Evolutionary conservation across 257 asterid genomes (phyloP).

Genomic region (Nemophila menziesii): DNA sequence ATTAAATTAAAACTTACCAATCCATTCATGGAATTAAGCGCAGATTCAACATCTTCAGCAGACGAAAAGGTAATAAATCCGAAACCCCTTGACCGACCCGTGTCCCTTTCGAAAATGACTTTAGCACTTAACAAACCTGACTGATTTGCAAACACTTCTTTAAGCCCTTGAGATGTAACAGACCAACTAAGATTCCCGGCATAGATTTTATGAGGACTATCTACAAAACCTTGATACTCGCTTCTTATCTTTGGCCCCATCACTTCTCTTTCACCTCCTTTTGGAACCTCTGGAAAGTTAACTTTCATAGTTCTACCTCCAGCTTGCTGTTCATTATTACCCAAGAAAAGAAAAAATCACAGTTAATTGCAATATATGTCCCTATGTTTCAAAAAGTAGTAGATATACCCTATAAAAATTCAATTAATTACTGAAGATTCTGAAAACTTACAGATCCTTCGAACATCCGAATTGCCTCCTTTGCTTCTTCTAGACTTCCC

Average conservation of each 20-base stretch:
- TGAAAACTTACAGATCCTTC: constrained; percentile 92
- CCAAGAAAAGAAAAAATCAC: background rate
- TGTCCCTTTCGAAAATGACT: constrained; percentile 57
- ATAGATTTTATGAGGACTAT: constrained; percentile 67
- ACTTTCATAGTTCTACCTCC: constrained; percentile 85
- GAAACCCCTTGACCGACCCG: constrained; percentile 79
- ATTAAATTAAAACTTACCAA: constrained; percentile 36
- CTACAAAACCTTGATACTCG: constrained; percentile 56
- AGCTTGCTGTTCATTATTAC: constrained; percentile 39
- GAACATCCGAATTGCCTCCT: constrained; percentile 70
- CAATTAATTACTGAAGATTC: too few relatives aligned
- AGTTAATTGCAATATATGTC: background rate
- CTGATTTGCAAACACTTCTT: constrained; percentile 53
- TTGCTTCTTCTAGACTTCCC: constrained; percentile 73
- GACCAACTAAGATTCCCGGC: constrained; percentile 80
- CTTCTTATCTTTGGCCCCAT: constrained; percentile 49
- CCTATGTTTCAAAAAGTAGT: background rate
- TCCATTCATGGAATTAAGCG: constrained; percentile 61
- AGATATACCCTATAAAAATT: too few relatives aligned
- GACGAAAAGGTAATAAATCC: constrained; percentile 74
- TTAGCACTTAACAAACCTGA: constrained; percentile 75
- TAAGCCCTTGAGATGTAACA: constrained; percentile 64
- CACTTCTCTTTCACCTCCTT: constrained; percentile 86
- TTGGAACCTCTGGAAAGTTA: constrained; percentile 92
- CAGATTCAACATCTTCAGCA: constrained; percentile 49